Base-by-base conservation (phyloP, 306 rosid species). In the Carpinus fangiana region DNA sequence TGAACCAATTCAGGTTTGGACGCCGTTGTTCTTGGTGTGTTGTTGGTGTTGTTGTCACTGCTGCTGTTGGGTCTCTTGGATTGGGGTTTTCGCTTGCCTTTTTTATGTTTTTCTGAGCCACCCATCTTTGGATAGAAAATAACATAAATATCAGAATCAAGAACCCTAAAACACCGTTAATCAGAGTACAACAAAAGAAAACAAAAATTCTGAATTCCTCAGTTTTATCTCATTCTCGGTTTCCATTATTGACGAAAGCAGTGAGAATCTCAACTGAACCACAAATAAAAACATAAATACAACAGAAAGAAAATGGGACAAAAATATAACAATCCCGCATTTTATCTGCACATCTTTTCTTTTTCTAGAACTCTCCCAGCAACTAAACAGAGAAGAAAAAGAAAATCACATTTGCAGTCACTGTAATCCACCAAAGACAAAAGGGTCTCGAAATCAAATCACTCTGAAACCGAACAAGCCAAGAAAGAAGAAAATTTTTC, bases 41-140 rank as follows among this genome's bases (percentile, higher is more conserved):
- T 16, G 72, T 67, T 26, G 51, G 4, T 16, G 72, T 67, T 62
- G 9, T 53, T 18, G 13, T 17, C 20, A 53, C 2, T 16, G 57
- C 20, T 43, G 72, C 0, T 36, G 28, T 18, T 28, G 2, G 41
- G 50, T 67, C 36, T 67, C 52, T 38, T 18, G 21, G 28, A 9
- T 11, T n/a, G 72, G 72, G 72, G 28, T 8, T 67, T 67, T n/a
- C 21, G 72, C 31, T 67, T 67, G 28, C 52, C 41, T 20, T 67
- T 67, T 21, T 17, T n/a, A 38, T n/a, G 51, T 36, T 41, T 43
- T 18, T 67, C 50, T 41, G 72, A 67, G 28, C 46, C 72, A 41
- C 50, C 72, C 72, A 67, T 67, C 36, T 67, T 21, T 67, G 13
- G 26, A 67, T 18, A 9, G 50, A 43, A 43, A n/a, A 67, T 8